A percentile compares a stretch with the other conserved stretches of the same genome.
Evolutionary conservation across 1,284 basidiomycete species (phyloP).

Genomic region (Garcileccinum viscosum): DNA sequence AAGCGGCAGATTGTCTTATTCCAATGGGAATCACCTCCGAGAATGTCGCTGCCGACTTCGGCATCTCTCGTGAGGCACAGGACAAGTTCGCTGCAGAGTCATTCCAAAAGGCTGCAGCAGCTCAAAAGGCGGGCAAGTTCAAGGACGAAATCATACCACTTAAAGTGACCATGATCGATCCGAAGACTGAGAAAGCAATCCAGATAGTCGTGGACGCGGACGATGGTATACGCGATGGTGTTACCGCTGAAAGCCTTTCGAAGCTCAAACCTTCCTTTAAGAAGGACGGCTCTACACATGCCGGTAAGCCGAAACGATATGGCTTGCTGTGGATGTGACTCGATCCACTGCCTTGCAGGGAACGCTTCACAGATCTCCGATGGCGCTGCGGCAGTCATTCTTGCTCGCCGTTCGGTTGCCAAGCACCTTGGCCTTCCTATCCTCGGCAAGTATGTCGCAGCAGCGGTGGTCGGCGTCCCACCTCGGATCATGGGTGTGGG

Average conservation of each 20-base stretch:
- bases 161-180: constrained; percentile 77
- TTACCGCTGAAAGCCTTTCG: constrained; percentile 83
- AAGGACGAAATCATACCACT: constrained; percentile 91
- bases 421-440: constrained; percentile 91
- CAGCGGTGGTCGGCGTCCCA: constrained; percentile 83
- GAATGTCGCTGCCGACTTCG: constrained; percentile 87
- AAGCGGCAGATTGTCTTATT: constrained; percentile 90
- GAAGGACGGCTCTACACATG: constrained; percentile 91
- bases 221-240: constrained; percentile 92
- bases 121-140: constrained; percentile 92
- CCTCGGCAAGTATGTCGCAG: constrained; percentile 88
- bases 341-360: constrained; percentile 43
- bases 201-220: constrained; percentile 85
- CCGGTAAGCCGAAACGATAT: constrained; percentile 53
- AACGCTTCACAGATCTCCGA: constrained; percentile 98
- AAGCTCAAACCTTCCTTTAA: constrained; percentile 96
- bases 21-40: constrained; percentile 99
- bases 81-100: constrained; percentile 89
- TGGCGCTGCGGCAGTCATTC: constrained; percentile 93
- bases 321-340: constrained; percentile 3
- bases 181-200: constrained; percentile 84
- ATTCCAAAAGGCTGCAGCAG: constrained; percentile 86
- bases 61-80: constrained; percentile 76
- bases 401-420: constrained; percentile 86
- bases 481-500: constrained; percentile 92